These are phyloP conservation scores for Saccharomyces hybrid DNA, from an alignment of 1,139 yeast genomes.

Conservation along the genomic window DNA sequence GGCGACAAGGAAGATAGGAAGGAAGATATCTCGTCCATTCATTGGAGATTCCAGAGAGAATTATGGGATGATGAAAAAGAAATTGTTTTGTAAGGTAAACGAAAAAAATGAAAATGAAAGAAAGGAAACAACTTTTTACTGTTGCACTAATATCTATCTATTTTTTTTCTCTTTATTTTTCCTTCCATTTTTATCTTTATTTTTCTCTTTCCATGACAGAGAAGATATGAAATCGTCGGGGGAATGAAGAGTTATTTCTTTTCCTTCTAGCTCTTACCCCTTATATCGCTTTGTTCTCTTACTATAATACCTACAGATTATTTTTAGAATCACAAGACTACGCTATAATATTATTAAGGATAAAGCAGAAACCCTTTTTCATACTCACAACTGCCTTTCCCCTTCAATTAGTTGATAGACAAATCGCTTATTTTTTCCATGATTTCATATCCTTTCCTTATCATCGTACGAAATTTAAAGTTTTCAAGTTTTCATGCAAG, in stretches of 20 bases:
- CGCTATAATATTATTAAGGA: neutral
- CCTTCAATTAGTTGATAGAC: neutral
- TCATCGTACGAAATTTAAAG: neutral
- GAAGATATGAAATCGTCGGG: neutral
- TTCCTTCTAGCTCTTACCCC: neutral
- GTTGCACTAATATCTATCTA: constrained; percentile 1
- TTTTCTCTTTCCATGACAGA: neutral
- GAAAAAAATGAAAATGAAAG: neutral
- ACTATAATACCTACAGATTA: neutral
- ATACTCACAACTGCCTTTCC: neutral
- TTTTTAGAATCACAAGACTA: neutral
- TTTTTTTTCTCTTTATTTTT: neutral
- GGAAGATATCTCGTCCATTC: constrained; percentile 40
- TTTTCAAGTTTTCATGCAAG: neutral
- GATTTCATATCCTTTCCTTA: neutral
- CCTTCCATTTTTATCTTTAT: neutral
- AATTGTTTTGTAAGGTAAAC: constrained; percentile 30
- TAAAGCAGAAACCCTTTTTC: neutral
- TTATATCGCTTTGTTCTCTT: neutral
- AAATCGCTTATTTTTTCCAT: neutral
- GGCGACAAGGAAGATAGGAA: constrained; percentile 44
- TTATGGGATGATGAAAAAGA: constrained; percentile 57
- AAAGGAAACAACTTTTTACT: neutral
- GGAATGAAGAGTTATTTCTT: neutral
- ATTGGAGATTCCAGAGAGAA: constrained; percentile 59